phyloP scores from a whole-genome alignment of 2,329 filamentous ascomycete genomes.

The Colletotrichum theobromicola region DNA sequence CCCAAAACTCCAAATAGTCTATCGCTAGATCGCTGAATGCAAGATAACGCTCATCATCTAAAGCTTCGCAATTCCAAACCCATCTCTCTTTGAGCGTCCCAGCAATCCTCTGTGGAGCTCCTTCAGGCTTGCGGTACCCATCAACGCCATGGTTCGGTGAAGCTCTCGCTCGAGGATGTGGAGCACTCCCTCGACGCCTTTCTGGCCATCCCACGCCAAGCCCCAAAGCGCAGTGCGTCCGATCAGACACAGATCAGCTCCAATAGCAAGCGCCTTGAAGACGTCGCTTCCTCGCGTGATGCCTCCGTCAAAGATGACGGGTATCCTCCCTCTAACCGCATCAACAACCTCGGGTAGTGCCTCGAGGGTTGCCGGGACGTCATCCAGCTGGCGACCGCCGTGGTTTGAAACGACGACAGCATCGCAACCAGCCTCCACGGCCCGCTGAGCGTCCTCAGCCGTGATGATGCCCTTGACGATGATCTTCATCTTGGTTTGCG shows the following conservation, averaged over 20 bases:
- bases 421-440: constrained; percentile 22
- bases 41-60: background rate
- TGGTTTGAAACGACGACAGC: constrained; percentile 28
- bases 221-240: constrained; percentile 19
- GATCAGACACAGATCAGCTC: constrained; percentile 14
- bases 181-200: constrained; percentile 20
- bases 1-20: background rate
- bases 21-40: background rate
- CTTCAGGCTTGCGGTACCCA: constrained; percentile 9
- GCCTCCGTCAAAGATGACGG: constrained; percentile 23
- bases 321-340: constrained; percentile 22
- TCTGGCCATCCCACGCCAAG: constrained; percentile 17
- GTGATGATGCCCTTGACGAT: constrained; percentile 27
- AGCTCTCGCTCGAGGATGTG: constrained; percentile 16
- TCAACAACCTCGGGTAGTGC: constrained; percentile 17
- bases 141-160: constrained; percentile 10
- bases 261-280: constrained; percentile 17
- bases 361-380: constrained; percentile 22
- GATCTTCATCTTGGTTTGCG: constrained; percentile 28
- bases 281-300: constrained; percentile 17
- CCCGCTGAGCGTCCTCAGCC: constrained; percentile 23
- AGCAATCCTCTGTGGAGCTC: constrained; percentile 11
- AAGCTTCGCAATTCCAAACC: constrained; percentile 13
- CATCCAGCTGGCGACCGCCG: constrained; percentile 23
- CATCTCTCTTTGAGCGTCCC: constrained; percentile 1